Evolutionary conservation across 2,329 filamentous ascomycete species (phyloP).

Genomic region (Talaromyces sp.): DNA sequence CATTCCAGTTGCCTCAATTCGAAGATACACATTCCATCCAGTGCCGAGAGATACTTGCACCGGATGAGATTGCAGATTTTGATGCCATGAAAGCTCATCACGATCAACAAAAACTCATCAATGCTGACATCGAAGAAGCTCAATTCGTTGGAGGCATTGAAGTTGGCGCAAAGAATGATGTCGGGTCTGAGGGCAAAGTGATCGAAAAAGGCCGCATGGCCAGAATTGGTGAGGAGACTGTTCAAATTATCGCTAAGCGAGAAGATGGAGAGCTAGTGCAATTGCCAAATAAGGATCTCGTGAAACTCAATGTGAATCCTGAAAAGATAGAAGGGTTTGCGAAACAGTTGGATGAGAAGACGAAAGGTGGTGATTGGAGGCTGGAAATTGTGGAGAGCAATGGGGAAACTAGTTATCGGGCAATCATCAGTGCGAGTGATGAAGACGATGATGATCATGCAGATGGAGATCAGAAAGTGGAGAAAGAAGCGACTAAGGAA

Average conservation of each 20-base stretch:
- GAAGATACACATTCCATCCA: constrained; percentile 72
- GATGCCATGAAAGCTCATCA: constrained; percentile 37
- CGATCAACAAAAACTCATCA: constrained; percentile 31
- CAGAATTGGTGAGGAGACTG: constrained; percentile 48
- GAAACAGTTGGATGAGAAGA: constrained; percentile 64
- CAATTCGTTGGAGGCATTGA: constrained; percentile 55
- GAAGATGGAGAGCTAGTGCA: constrained; percentile 61
- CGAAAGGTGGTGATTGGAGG: constrained; percentile 71
- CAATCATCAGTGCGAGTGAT: constrained; percentile 61
- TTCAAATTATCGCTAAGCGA: constrained; percentile 51
- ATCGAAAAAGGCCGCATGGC: constrained; percentile 58
- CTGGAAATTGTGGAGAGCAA: constrained; percentile 73
- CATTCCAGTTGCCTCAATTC: constrained; percentile 77
- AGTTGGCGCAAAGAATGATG: constrained; percentile 55
- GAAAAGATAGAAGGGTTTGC: constrained; percentile 67
- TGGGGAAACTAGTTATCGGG: constrained; percentile 63
- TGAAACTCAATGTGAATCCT: constrained; percentile 63
- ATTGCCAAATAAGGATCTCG: constrained; percentile 64
- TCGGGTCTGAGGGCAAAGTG: constrained; percentile 54
- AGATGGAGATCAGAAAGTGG: neutral
- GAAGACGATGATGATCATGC: constrained; percentile 36
- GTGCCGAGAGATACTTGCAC: constrained; percentile 67
- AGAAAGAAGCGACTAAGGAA: neutral
- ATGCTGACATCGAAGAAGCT: constrained; percentile 32
- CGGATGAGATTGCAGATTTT: constrained; percentile 53